Evolutionary conservation across 495 filamentous ascomycete genomes (phyloP), one percentile per base, ranked within the genome.

Genomic region (Paragyromitra xinjiangensis): DNA sequence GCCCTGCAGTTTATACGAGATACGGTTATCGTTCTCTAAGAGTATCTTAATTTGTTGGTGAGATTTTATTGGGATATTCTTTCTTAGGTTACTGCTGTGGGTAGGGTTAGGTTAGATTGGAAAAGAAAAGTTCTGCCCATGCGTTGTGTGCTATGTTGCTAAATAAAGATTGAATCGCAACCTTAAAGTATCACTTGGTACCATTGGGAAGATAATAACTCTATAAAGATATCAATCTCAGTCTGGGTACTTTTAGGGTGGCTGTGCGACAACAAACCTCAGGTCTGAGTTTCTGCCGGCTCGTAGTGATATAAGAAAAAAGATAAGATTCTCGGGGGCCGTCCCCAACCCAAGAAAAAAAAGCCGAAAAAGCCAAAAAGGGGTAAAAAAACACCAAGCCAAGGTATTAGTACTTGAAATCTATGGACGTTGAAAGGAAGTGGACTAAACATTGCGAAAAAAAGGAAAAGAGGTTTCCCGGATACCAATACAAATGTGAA

Each of bases 351-450:
- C 34, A 53, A 26, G 2, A 44, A n/a, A 44, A 50, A 73, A 63
- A 51, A 71, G 39, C 45, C 45, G 58, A 74, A 48, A 34, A 34
- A 34, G 29, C 4, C 29, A 34, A 34, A 34, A 3, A 34, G 4
- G 29, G 29, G 2, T 34, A 34, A 34, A 51, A 51, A 73, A 66
- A 71, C 45, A 59, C 66, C 37, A 71, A 58, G 50, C 51, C 51
- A 37, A 72, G 29, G 34, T 77, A 77, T 71, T 76, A 76, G 22
- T 65, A 65, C 66, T 42, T 29, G 71, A 39, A 22, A 24, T 76
- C 73, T 76, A 76, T 59, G 64, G 26, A 37, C n/a, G n/a, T 34
- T 22, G 24, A 44, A 29, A 64, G n/a, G 37, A 44, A 42, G 16
- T 19, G 16, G 44, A 45, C n/a, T 48, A 2, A 55, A 14, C 22